These are phyloP conservation scores for Phoma sp. DNA, from an alignment of 2,329 filamentous ascomycete genomes.

Conservation along the genomic window DNA sequence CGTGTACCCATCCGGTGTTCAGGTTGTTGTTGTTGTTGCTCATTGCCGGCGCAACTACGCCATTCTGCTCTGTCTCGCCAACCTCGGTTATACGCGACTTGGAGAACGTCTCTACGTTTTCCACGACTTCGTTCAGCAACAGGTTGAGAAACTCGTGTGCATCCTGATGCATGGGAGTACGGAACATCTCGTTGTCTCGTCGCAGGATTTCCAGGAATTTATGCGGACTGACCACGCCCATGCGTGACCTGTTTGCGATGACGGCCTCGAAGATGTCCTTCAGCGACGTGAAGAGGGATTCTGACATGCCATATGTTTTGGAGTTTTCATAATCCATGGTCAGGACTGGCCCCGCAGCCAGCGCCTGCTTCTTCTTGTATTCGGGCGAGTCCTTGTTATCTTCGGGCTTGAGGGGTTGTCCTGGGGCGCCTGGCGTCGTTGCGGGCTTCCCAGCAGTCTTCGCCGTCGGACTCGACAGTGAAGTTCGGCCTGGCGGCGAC, in stretches of 20 bases:
- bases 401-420: slow-evolving; percentile 73
- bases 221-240: slow-evolving; percentile 88
- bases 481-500: slow-evolving; percentile 62
- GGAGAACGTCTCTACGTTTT: slow-evolving; percentile 89
- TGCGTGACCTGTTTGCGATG: slow-evolving; percentile 79
- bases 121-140: slow-evolving; percentile 92
- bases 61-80: slow-evolving; percentile 36
- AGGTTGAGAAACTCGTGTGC: slow-evolving; percentile 97
- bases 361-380: slow-evolving; percentile 96
- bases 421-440: slow-evolving; percentile 57
- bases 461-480: slow-evolving; percentile 41
- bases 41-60: slow-evolving; percentile 22
- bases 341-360: slow-evolving; percentile 84
- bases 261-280: slow-evolving; percentile 96
- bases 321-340: slow-evolving; percentile 84
- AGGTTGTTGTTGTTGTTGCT: slow-evolving; percentile 5
- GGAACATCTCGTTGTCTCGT: slow-evolving; percentile 95
- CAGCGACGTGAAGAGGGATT: slow-evolving; percentile 90
- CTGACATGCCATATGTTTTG: slow-evolving; percentile 85
- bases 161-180: slow-evolving; percentile 96
- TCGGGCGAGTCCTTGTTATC: slow-evolving; percentile 95
- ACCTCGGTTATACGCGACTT: slow-evolving; percentile 61
- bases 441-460: slow-evolving; percentile 46
- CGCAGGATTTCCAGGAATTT: slow-evolving; percentile 94
- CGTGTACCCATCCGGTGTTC: slow-evolving; percentile 84